Percentiles rank a stretch among this genome's conserved stretches.
phyloP scores from a whole-genome alignment of 2,329 filamentous ascomycete species.

The Colletotrichum orchidophilum region DNA sequence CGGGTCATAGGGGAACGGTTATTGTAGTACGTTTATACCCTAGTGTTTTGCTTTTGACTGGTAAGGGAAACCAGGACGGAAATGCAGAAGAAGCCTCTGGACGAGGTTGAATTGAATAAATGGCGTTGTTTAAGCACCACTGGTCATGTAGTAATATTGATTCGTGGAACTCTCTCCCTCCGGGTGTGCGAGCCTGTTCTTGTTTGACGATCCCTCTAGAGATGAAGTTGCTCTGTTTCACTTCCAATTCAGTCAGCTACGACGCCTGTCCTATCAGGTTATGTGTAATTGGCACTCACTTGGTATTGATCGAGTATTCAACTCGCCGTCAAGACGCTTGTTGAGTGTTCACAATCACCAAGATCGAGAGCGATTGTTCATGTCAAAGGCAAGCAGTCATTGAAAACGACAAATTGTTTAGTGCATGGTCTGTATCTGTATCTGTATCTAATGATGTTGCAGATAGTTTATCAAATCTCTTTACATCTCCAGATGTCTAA shows the following conservation, averaged over 20 bases:
- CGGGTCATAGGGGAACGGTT: neutral
- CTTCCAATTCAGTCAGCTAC: no score
- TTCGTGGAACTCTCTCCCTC: neutral
- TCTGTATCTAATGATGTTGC: neutral
- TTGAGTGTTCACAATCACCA: no score
- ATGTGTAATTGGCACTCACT: no score
- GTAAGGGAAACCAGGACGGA: neutral
- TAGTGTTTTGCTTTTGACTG: slow-evolving; percentile 25
- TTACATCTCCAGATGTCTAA: neutral
- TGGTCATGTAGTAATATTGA: neutral
- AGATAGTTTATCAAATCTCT: neutral
- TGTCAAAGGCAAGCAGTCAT: neutral
- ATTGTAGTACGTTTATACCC: slow-evolving; percentile 26
- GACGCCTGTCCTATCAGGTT: no score
- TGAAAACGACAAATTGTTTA: neutral
- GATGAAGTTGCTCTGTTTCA: neutral
- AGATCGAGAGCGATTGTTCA: neutral
- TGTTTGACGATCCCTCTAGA: neutral
- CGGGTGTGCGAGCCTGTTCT: neutral
- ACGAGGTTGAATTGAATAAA: neutral
- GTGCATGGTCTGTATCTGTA: neutral
- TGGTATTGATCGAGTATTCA: no score
- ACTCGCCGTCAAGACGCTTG: neutral
- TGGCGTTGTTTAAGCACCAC: neutral
- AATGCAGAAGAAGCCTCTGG: neutral